phyloP scores from a whole-genome alignment of 768 basidiomycete genomes.

The Lyophyllum semitale region DNA sequence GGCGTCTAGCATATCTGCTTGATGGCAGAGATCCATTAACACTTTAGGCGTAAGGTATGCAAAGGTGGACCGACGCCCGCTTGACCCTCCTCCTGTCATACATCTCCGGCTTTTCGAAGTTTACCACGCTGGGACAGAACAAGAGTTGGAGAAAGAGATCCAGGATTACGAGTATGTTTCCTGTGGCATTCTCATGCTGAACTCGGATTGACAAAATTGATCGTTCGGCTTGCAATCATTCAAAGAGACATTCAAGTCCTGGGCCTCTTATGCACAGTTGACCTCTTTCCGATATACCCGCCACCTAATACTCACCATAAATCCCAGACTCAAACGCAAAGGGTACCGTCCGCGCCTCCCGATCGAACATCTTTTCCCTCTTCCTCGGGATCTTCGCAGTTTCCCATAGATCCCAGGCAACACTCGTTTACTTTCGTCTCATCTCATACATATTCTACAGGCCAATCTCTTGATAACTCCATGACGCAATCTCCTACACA shows the following conservation, averaged over 20 bases:
- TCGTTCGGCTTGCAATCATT: background rate
- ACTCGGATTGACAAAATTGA: conserved; percentile 4
- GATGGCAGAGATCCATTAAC: conserved; percentile 8
- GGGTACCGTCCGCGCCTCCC: conserved; percentile 12
- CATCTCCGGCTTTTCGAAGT: conserved; percentile 51
- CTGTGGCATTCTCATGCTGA: background rate
- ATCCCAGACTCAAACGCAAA: conserved; percentile 2
- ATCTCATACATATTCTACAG: conserved; percentile 2
- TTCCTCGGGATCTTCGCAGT: conserved; percentile 5
- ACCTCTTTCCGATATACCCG: conserved; percentile 64
- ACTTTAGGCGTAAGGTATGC: conserved; percentile 46
- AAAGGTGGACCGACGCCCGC: conserved; percentile 60
- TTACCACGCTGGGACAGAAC: conserved; percentile 39
- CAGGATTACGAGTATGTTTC: conserved; percentile 47
- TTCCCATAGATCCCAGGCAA: background rate
- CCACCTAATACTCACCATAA: background rate
- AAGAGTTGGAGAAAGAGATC: conserved; percentile 44
- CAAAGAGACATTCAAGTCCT: conserved; percentile 59
- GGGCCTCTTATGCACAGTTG: conserved; percentile 76
- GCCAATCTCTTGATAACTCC: conserved; percentile 1
- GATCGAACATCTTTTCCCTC: conserved; percentile 16
- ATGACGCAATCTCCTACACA: conserved; percentile 8
- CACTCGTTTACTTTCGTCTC: conserved; percentile 12
- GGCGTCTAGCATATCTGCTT: conserved; percentile 2
- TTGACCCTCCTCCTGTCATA: conserved; percentile 69